These are phyloP conservation scores for Brassica rapa DNA, from an alignment of 345 rosid genomes.

Conservation along the genomic window DNA sequence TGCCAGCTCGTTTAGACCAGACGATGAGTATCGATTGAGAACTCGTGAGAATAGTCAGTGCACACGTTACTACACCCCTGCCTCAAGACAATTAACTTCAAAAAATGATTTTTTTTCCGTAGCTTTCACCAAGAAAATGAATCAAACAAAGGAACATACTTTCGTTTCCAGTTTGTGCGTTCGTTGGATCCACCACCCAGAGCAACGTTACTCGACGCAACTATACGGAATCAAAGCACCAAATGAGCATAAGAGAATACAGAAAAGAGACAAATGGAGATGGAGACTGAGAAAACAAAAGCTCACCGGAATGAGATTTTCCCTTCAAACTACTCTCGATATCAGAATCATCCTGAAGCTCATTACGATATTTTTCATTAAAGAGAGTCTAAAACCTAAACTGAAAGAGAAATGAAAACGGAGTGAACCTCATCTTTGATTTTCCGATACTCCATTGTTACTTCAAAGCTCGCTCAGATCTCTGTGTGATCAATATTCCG, in stretches of 20 bases:
- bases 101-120: neutral
- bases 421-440: constrained; percentile 68
- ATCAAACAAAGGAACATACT: constrained; percentile 42
- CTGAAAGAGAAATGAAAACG: neutral
- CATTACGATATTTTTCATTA: constrained; percentile 3
- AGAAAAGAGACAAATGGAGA: neutral
- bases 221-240: constrained; percentile 39
- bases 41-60: constrained; percentile 86
- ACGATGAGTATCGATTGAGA: constrained; percentile 96
- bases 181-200: constrained; percentile 45
- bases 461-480: constrained; percentile 38
- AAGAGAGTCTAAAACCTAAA: neutral
- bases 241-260: constrained; percentile 13
- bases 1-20: constrained; percentile 99
- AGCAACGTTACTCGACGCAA: constrained; percentile 45
- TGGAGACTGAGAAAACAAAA: neutral
- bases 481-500: neutral
- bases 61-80: constrained; percentile 77
- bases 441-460: constrained; percentile 69
- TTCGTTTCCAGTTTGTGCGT: constrained; percentile 71
- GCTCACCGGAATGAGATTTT: neutral
- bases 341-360: neutral
- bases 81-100: neutral
- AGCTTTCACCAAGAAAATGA: neutral
- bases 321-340: too few species aligned